Conservation (phyloP, 179 eudicot species). For the Beta corolliflora region DNA sequence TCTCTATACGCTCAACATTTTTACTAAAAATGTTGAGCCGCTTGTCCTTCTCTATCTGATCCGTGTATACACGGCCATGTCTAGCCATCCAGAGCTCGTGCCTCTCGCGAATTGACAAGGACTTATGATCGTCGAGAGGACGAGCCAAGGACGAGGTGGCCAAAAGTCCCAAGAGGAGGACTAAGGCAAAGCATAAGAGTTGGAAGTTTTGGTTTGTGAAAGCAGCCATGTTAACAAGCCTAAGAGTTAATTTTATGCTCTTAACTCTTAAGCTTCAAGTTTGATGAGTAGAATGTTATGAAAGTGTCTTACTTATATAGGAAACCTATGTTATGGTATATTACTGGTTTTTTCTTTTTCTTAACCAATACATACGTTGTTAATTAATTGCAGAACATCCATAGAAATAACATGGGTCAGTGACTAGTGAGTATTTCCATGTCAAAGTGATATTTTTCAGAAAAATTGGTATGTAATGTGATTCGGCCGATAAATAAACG, state of each 20-base stretch:
- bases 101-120: slow-evolving; percentile 14
- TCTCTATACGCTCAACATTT: slow-evolving; percentile 38
- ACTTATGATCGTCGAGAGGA: neutral
- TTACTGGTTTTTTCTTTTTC: neutral
- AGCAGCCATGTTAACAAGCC: neutral
- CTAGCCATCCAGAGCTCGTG: slow-evolving; percentile 42
- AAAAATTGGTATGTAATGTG: no score
- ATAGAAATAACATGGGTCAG: neutral
- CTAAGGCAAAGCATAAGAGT: slow-evolving; percentile 15
- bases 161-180: neutral
- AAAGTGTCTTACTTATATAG: neutral
- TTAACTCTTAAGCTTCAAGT: neutral
- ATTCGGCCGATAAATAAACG: neutral
- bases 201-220: neutral
- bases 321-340: neutral
- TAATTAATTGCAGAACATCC: neutral
- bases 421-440: neutral
- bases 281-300: neutral
- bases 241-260: neutral
- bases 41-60: slow-evolving; percentile 25
- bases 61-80: slow-evolving; percentile 30
- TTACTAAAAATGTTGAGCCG: slow-evolving; percentile 28
- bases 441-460: no score
- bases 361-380: neutral
- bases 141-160: slow-evolving; percentile 11